Evolutionary conservation across 768 basidiomycete species (phyloP).

Genomic region (Boletus rubroflammeus): DNA sequence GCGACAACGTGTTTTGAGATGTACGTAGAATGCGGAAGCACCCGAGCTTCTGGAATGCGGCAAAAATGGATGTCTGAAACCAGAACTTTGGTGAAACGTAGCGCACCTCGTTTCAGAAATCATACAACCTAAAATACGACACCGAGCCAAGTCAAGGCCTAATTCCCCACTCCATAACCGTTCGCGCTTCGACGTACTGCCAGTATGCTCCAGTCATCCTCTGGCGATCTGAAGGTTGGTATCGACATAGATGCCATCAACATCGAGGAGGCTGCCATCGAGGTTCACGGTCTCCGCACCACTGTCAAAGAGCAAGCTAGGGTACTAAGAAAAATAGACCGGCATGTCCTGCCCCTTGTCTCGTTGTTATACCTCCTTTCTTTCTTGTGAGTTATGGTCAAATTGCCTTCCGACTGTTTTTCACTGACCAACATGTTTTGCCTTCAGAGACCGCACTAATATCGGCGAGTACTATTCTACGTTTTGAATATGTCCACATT

Average conservation of each 20-base stretch:
- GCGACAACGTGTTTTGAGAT: too few species aligned
- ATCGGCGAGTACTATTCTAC: slow-evolving; percentile 31
- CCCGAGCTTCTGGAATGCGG: too few species aligned
- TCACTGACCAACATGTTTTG: neutral
- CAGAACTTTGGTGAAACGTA: too few species aligned
- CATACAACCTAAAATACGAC: neutral
- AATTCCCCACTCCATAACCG: slow-evolving; percentile 6
- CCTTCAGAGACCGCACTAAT: slow-evolving; percentile 41
- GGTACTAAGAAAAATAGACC: slow-evolving; percentile 18
- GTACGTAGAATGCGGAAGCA: too few species aligned
- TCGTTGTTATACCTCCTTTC: slow-evolving; percentile 15
- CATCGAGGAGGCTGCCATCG: slow-evolving; percentile 5
- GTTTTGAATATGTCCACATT: neutral
- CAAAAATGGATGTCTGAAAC: too few species aligned
- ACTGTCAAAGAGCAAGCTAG: slow-evolving; percentile 4
- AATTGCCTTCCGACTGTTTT: neutral
- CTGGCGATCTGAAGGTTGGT: neutral
- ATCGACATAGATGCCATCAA: neutral
- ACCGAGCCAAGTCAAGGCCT: neutral
- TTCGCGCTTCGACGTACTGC: neutral
- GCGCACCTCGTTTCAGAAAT: slow-evolving; percentile 7
- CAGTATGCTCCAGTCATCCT: slow-evolving; percentile 5
- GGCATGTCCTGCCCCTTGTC: slow-evolving; percentile 19
- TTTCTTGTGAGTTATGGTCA: slow-evolving; percentile 13
- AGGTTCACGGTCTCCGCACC: neutral